These are phyloP conservation scores for Penicillium nordicum DNA, from an alignment of 2,329 filamentous ascomycete species.

Conservation along the genomic window DNA sequence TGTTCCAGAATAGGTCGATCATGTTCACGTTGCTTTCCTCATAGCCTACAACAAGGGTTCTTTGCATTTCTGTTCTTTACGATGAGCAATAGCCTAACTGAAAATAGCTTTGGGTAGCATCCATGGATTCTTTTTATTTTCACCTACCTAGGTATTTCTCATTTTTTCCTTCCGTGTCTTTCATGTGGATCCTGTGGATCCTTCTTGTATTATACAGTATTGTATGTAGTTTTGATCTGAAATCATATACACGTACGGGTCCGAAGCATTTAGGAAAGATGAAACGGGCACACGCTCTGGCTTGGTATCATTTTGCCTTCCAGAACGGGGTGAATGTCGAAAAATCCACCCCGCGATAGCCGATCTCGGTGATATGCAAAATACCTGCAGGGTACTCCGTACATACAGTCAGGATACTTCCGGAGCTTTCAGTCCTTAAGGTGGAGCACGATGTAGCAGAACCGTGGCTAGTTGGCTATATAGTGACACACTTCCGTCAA, in stretches of 20 bases:
- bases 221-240: background rate
- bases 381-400: background rate
- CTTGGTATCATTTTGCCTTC: background rate
- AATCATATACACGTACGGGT: background rate
- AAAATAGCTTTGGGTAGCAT: background rate
- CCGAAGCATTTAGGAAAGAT: background rate
- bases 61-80: background rate
- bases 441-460: constrained; percentile 9
- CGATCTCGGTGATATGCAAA: constrained; percentile 10
- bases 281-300: background rate
- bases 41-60: too few species aligned
- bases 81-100: background rate
- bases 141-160: too few species aligned
- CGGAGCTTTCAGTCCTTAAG: constrained; percentile 7
- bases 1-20: background rate
- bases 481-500: constrained; percentile 13
- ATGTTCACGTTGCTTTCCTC: background rate
- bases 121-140: background rate
- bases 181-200: constrained; percentile 1
- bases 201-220: background rate
- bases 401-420: constrained; percentile 2
- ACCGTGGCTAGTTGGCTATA: constrained; percentile 14
- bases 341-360: constrained; percentile 4
- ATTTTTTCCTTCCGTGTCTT: background rate
- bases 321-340: background rate